A percentile compares a stretch with the other conserved stretches of the same genome.
These are phyloP conservation scores for Saururus chinensis DNA, from an alignment of 164 flowering plant genomes.

Conservation along the genomic window DNA sequence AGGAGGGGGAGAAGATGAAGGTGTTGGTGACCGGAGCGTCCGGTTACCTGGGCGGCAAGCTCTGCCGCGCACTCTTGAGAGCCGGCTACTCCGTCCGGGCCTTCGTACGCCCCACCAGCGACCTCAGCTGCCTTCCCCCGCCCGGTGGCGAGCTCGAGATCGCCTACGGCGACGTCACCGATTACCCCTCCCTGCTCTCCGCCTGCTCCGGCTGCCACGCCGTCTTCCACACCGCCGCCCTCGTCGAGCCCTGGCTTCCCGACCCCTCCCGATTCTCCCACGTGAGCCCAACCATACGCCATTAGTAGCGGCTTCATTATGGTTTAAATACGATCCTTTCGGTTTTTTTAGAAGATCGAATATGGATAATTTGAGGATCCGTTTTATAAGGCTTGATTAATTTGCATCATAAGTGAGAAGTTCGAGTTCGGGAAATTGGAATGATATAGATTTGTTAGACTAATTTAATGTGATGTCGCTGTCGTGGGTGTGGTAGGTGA, in stretches of 20 bases:
- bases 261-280: constrained; percentile 63
- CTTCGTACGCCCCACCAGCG: constrained; percentile 68
- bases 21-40: constrained; percentile 88
- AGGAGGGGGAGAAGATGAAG: constrained; percentile 12
- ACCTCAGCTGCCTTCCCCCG: constrained; percentile 48
- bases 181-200: constrained; percentile 48
- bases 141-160: constrained; percentile 32
- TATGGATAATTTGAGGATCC: too few species aligned
- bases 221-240: constrained; percentile 80
- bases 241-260: constrained; percentile 94
- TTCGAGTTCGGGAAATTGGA: too few species aligned
- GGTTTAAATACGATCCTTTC: too few species aligned
- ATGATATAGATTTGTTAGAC: too few species aligned
- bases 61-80: constrained; percentile 48
- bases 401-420: too few species aligned
- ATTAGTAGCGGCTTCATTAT: too few species aligned
- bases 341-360: too few species aligned
- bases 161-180: constrained; percentile 73
- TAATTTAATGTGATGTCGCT: too few species aligned
- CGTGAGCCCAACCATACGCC: constrained; percentile 23
- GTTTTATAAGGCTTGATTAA: too few species aligned
- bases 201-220: constrained; percentile 65
- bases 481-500: constrained; percentile 36
- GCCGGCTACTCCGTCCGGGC: constrained; percentile 68
- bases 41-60: constrained; percentile 74